Conservation (phyloP, 2,329 filamentous ascomycete genomes). For the Neopestalotiopsis sp. region DNA sequence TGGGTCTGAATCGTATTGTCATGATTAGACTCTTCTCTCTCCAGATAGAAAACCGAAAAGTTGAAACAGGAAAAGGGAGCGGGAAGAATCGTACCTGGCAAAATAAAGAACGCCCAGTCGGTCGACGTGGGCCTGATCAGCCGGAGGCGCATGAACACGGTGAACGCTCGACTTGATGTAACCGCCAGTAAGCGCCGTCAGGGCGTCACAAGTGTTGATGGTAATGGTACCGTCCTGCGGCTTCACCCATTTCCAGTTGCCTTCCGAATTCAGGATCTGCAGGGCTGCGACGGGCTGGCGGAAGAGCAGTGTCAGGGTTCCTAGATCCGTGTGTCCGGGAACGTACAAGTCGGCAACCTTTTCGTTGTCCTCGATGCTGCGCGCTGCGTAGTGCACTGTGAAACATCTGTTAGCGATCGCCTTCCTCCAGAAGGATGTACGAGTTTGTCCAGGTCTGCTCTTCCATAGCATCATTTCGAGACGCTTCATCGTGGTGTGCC, state of each 20-base stretch:
- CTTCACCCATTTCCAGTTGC: constrained; percentile 51
- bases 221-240: constrained; percentile 52
- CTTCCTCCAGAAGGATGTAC: too few species aligned
- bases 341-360: constrained; percentile 42
- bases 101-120: constrained; percentile 32
- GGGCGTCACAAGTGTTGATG: constrained; percentile 52
- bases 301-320: constrained; percentile 62
- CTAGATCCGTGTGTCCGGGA: constrained; percentile 59
- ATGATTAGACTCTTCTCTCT: background rate
- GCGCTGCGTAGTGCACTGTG: constrained; percentile 51
- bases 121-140: constrained; percentile 31
- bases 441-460: too few species aligned
- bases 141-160: constrained; percentile 32
- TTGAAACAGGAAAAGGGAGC: background rate
- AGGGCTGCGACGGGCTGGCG: constrained; percentile 62
- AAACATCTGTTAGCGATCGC: too few species aligned
- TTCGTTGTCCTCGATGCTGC: constrained; percentile 45
- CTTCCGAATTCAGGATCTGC: constrained; percentile 53
- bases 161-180: constrained; percentile 44
- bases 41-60: background rate
- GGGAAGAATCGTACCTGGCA: constrained; percentile 22
- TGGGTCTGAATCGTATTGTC: constrained; percentile 33
- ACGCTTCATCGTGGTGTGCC: too few species aligned
- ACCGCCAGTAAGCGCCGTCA: constrained; percentile 51
- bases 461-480: too few species aligned